Base-by-base conservation (phyloP, 805 yeast species). In the Candida germanica region DNA sequence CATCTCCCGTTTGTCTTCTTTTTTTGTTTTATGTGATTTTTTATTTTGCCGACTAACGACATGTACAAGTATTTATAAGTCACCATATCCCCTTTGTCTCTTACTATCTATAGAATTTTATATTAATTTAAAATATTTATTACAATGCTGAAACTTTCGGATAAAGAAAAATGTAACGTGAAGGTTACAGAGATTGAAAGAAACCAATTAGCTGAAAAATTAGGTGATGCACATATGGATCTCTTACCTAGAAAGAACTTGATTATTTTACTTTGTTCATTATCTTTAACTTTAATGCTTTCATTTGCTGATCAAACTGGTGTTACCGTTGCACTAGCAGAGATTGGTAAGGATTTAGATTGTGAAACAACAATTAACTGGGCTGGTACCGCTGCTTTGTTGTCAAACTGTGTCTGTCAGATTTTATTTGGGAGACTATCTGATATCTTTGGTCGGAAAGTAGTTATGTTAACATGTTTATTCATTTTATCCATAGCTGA, bases 381-480 rank as follows among this genome's bases (percentile, higher is more conserved):
- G 83, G 79, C 78, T 0, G 80, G 80, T 10, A 71, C 82, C 0
- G 69, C 80, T 2, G 53, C 70, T 11, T 53, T 75, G 19, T 66
- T 77, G 33, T 76, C 80, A 5, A 69, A 68, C 33, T 64, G 77
- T 31, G 64, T 67, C 5, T 73, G 75, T 42, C 80, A 76, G 46
- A 73, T 75, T 3, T 49, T 75, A 8, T 65, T 71, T 32, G 83
- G 83, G 1, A 56, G 83, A 21, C 49, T 75, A 17, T 66, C 79
- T 2, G 83, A 77, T 49, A 73, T 77, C 6, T 73, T 75, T 49
- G 77, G 77, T 7, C 51, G 82, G 30, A 76, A 75, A 40, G 46
- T 48, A 30, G 62, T 74, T 6, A 49, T 77, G 33, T 43, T 75
- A 26, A 43, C 53, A 3, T 61, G 71, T 21, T 49, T 75, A 22